A percentile compares a stretch with the other conserved stretches of the same genome.
These are phyloP conservation scores for Suhomyces pyralidae DNA, from an alignment of 805 yeast genomes.

Conservation along the genomic window DNA sequence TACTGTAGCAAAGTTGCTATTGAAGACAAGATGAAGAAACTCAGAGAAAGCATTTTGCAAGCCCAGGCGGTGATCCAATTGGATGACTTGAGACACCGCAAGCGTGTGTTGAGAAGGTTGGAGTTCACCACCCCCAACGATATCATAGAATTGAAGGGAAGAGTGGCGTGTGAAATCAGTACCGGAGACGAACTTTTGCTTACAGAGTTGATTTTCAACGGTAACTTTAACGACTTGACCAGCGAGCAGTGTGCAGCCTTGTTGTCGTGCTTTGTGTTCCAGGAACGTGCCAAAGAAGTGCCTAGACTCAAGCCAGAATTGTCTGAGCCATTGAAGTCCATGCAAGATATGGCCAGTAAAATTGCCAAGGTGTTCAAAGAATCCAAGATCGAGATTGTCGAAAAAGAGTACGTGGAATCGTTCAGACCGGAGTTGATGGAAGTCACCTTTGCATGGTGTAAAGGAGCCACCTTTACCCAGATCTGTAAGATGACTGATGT, in stretches of 20 bases:
- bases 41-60: constrained; percentile 66
- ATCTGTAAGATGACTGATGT: constrained; percentile 99
- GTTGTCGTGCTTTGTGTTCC: constrained; percentile 93
- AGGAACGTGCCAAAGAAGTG: constrained; percentile 86
- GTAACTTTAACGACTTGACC: constrained; percentile 83
- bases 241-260: constrained; percentile 92
- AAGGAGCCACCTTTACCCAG: constrained; percentile 93
- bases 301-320: constrained; percentile 85
- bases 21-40: constrained; percentile 52
- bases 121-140: constrained; percentile 87
- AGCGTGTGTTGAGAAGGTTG: constrained; percentile 85
- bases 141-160: constrained; percentile 91
- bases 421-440: constrained; percentile 96
- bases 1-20: constrained; percentile 65
- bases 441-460: constrained; percentile 94
- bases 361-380: constrained; percentile 89
- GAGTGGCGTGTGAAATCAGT: constrained; percentile 95
- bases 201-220: constrained; percentile 92
- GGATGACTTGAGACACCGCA: constrained; percentile 90
- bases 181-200: constrained; percentile 83
- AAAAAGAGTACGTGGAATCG: constrained; percentile 87
- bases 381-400: constrained; percentile 84
- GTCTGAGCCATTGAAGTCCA: constrained; percentile 83
- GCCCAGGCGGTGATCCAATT: constrained; percentile 91
- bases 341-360: constrained; percentile 88